Conservation (phyloP, 2,329 filamentous ascomycete genomes). For the Pestalotiopsis sp. region DNA sequence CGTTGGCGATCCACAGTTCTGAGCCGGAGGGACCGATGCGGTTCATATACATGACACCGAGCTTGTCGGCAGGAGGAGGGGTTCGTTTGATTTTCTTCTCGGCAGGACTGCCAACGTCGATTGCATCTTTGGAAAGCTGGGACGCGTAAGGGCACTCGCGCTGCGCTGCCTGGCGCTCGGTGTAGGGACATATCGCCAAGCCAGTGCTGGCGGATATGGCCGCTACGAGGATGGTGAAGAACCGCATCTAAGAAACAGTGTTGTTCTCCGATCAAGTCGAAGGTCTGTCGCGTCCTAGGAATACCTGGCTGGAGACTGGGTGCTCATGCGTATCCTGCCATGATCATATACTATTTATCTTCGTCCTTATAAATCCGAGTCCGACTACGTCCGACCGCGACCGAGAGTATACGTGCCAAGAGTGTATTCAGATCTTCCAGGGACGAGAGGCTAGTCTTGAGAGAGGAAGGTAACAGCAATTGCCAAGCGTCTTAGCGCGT, state of each 20-base stretch:
- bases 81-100: background rate
- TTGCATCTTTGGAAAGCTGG: background rate
- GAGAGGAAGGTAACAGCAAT: background rate
- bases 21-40: slow-evolving; percentile 20
- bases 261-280: background rate
- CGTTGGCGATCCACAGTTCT: slow-evolving; percentile 32
- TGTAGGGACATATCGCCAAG: background rate
- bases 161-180: background rate
- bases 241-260: background rate
- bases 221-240: background rate
- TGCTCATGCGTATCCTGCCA: background rate
- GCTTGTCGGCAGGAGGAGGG: background rate
- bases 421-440: background rate
- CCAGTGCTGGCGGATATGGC: background rate
- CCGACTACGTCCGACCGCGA: background rate
- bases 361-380: background rate
- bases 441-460: background rate
- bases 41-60: slow-evolving; percentile 19
- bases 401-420: background rate
- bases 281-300: background rate
- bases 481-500: background rate
- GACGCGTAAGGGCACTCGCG: background rate
- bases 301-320: background rate
- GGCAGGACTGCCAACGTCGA: background rate
- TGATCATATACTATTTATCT: background rate